Percentiles rank a stretch among this genome's conserved stretches.
phyloP scores from a whole-genome alignment of 1,139 yeast species.

The Pichia sp. region DNA sequence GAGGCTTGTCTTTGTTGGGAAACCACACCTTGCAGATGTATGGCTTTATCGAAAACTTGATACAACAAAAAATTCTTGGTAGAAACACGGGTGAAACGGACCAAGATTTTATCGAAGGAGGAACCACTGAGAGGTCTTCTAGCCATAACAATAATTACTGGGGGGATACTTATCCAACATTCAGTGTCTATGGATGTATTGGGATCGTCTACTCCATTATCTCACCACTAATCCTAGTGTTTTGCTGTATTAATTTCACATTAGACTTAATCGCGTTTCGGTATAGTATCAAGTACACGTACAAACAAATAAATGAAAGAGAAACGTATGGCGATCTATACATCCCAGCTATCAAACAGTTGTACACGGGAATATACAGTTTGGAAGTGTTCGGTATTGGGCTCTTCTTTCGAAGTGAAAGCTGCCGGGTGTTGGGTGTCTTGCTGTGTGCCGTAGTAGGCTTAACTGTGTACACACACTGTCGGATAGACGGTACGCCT shows the following conservation, averaged over 20 bases:
- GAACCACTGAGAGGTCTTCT: conserved; percentile 31
- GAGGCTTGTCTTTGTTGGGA: conserved; percentile 70
- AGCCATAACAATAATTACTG: conserved; percentile 37
- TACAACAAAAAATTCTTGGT: conserved; percentile 23
- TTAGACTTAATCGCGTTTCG: conserved; percentile 59
- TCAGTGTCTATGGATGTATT: conserved; percentile 69
- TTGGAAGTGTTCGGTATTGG: conserved; percentile 75
- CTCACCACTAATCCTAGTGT: conserved; percentile 66
- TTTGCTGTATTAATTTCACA: conserved; percentile 51
- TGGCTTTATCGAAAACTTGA: conserved; percentile 37
- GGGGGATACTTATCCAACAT: conserved; percentile 74
- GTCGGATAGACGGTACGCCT: not conserved
- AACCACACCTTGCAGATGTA: conserved; percentile 53
- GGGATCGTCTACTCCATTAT: conserved; percentile 71
- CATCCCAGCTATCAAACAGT: conserved; percentile 65
- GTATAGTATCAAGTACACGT: conserved; percentile 54
- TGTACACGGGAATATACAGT: conserved; percentile 73
- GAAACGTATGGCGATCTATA: conserved; percentile 68
- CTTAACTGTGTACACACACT: not conserved
- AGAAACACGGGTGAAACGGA: conserved; percentile 40
- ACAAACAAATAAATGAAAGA: conserved; percentile 41
- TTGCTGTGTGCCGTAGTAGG: not conserved
- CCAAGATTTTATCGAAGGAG: conserved; percentile 41
- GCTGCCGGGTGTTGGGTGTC: conserved; percentile 37
- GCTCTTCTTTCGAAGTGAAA: conserved; percentile 44